phyloP scores from a whole-genome alignment of 1,139 yeast species.

The Scheffersomyces quercinus region DNA sequence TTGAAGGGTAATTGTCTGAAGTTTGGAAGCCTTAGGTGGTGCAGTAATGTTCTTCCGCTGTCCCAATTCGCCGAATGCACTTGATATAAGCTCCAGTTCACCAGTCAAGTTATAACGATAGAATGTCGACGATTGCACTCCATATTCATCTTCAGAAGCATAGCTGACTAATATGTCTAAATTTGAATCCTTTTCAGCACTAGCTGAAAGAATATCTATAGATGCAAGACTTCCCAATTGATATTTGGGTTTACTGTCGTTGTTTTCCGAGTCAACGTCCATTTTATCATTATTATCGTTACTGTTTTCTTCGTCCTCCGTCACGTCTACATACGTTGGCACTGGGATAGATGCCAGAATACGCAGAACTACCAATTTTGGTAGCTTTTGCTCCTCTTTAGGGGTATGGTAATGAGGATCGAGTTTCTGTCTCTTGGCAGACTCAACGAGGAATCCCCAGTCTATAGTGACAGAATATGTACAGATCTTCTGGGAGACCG shows the following conservation, averaged over 20 bases:
- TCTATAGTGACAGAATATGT: conserved; percentile 52
- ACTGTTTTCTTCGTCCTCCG: neutral
- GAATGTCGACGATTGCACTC: conserved; percentile 26
- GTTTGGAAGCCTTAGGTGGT: conserved; percentile 6
- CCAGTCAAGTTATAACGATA: conserved; percentile 38
- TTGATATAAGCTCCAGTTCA: conserved; percentile 25
- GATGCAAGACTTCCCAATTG: conserved; percentile 18
- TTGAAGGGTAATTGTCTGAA: conserved; percentile 19
- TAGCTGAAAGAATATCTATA: conserved; percentile 48
- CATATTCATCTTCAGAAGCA: conserved; percentile 19
- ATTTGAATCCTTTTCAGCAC: conserved; percentile 30
- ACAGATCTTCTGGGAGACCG: conserved; percentile 38
- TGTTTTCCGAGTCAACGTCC: conserved; percentile 12
- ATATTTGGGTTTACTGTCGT: conserved; percentile 8
- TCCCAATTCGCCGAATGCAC: conserved; percentile 36
- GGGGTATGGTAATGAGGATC: conserved; percentile 58
- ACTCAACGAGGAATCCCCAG: conserved; percentile 60
- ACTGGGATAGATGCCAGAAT: conserved; percentile 33
- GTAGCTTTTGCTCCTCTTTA: conserved; percentile 34
- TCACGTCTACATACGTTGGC: conserved; percentile 13
- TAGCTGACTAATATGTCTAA: conserved; percentile 41
- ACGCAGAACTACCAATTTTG: conserved; percentile 23
- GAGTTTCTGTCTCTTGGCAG: conserved; percentile 48
- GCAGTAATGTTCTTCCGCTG: conserved; percentile 21
- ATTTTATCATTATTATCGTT: conserved; percentile 21